Evolutionary conservation across 1,139 yeast genomes (phyloP).

Genomic region (Pichia cactophila): DNA sequence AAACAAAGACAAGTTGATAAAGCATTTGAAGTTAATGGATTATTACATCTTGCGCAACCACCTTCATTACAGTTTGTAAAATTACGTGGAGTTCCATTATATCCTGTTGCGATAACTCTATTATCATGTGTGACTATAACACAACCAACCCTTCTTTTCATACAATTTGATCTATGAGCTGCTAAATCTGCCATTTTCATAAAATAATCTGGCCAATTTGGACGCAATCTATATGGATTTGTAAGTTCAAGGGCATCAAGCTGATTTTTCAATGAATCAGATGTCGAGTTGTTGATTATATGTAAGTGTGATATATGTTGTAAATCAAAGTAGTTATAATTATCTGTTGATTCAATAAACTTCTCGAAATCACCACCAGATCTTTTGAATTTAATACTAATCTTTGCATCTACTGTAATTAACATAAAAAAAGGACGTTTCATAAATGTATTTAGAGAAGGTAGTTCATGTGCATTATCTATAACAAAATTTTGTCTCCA

Average conservation of each 20-base stretch:
- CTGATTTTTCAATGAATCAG: slow-evolving; percentile 16
- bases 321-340: slow-evolving; percentile 1
- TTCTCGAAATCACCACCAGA: slow-evolving; percentile 34
- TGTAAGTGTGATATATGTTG: slow-evolving; percentile 49
- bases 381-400: slow-evolving; percentile 46
- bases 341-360: slow-evolving; percentile 28
- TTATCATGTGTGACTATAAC: slow-evolving; percentile 73
- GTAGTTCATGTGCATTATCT: slow-evolving; percentile 39
- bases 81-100: slow-evolving; percentile 94
- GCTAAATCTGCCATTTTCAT: slow-evolving; percentile 92
- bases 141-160: slow-evolving; percentile 96
- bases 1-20: slow-evolving; percentile 82
- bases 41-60: slow-evolving; percentile 84
- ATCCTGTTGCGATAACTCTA: slow-evolving; percentile 90
- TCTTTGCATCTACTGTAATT: slow-evolving; percentile 71
- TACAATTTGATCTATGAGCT: slow-evolving; percentile 86
- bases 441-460: slow-evolving; percentile 42
- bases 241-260: slow-evolving; percentile 48
- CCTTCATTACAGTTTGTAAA: slow-evolving; percentile 87
- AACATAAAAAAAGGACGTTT: slow-evolving; percentile 86
- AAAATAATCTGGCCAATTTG: slow-evolving; percentile 93
- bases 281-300: slow-evolving; percentile 52
- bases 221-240: slow-evolving; percentile 64
- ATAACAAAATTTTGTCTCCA: slow-evolving; percentile 66
- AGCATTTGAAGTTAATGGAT: slow-evolving; percentile 41